Conservation (phyloP, 495 filamentous ascomycete species). For the Lasiosphaeria ovina region DNA sequence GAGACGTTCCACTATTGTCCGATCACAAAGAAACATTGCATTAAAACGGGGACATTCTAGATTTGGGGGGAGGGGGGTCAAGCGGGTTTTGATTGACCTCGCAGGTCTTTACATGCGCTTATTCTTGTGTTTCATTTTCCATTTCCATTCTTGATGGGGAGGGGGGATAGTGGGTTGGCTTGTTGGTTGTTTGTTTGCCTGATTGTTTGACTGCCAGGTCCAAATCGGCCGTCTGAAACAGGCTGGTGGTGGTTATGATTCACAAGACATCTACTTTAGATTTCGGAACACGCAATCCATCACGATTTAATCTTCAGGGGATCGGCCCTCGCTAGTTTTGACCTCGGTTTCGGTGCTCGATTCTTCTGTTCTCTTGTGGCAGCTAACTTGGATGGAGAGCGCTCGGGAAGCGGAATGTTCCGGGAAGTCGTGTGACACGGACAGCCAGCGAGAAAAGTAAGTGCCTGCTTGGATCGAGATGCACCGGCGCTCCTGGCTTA, state of each 20-base stretch:
- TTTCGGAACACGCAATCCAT: neutral
- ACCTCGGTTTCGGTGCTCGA: neutral
- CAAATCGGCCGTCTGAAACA: neutral
- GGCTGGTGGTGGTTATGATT: neutral
- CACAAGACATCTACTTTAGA: neutral
- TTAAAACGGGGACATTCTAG: conserved; percentile 3
- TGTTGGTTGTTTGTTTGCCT: neutral
- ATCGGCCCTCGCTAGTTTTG: neutral
- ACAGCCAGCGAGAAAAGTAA: no score
- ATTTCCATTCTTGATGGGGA: neutral
- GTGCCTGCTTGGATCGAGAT: no score
- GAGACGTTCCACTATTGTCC: neutral
- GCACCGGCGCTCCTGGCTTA: no score
- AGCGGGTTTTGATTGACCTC: neutral
- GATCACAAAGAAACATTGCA: neutral
- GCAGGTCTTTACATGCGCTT: neutral
- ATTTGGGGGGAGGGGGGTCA: neutral
- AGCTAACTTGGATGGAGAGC: no score
- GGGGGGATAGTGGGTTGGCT: neutral
- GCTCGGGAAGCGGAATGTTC: no score
- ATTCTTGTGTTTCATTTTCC: neutral
- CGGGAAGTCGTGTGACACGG: no score
- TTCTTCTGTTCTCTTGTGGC: neutral
- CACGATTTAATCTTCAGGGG: neutral
- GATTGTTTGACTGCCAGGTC: neutral